A percentile compares a stretch with the other conserved stretches of the same genome.
Conservation (phyloP, 805 yeast species). For the Wickerhamiella alocasiicola region DNA sequence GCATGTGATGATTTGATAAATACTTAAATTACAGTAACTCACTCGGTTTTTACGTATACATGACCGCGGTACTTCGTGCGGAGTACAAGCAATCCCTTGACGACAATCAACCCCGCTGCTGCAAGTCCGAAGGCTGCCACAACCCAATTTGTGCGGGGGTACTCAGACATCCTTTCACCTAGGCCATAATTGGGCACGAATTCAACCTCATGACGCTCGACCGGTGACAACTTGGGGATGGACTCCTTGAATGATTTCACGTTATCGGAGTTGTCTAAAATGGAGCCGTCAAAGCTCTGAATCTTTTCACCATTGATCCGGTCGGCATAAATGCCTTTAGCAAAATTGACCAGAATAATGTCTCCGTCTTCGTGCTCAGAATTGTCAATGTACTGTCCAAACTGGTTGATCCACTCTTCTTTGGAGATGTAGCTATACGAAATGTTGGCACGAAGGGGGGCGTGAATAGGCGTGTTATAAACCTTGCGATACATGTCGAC, state of each 20-base stretch:
- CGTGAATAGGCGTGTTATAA: conserved; percentile 15
- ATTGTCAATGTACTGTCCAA: conserved; percentile 12
- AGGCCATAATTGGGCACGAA: not conserved
- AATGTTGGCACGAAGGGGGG: conserved; percentile 15
- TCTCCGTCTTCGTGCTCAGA: conserved; percentile 14
- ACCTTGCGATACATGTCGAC: conserved; percentile 15
- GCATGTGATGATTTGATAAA: too few species aligned
- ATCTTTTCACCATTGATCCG: conserved; percentile 1
- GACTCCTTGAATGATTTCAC: not conserved
- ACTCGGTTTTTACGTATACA: too few species aligned
- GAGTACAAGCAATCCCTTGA: too few species aligned
- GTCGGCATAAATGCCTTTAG: conserved; percentile 16
- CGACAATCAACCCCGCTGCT: too few species aligned
- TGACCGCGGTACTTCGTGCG: too few species aligned
- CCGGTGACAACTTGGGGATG: not conserved
- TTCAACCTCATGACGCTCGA: not conserved
- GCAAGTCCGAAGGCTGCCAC: not conserved
- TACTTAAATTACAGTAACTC: too few species aligned
- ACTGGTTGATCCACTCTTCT: conserved; percentile 12
- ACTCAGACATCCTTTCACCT: conserved; percentile 1
- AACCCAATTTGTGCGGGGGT: conserved; percentile 1
- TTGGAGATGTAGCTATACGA: conserved; percentile 17
- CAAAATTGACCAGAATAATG: conserved; percentile 17
- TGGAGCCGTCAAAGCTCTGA: not conserved
- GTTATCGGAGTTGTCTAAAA: not conserved